A percentile compares a stretch with the other conserved stretches of the same genome.
Evolutionary conservation across 2,329 filamentous ascomycete species (phyloP).

Genomic region (Daldinia eschscholtzii): DNA sequence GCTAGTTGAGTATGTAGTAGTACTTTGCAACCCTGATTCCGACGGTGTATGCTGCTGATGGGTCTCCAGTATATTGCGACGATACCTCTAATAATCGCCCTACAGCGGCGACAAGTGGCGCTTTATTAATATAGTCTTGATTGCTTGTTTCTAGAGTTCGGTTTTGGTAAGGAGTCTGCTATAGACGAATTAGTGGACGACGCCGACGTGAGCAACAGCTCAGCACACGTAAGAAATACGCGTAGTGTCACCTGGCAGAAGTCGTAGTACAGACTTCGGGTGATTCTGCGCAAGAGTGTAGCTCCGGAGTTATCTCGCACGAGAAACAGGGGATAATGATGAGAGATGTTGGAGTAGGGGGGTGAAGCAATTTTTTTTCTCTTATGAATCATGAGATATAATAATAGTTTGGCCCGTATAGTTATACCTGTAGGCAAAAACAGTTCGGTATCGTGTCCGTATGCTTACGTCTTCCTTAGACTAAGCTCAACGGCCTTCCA

Average conservation of each 20-base stretch:
- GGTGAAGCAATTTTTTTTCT: not conserved
- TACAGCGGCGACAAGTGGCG: not conserved
- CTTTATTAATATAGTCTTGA: not conserved
- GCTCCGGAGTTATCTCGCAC: not conserved
- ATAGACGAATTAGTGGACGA: not conserved
- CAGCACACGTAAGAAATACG: not conserved
- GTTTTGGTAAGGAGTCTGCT: not conserved
- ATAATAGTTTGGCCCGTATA: not conserved
- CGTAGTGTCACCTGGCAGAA: constrained; percentile 4
- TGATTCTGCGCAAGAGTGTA: not conserved
- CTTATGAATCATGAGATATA: not conserved
- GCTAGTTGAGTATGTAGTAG: constrained; percentile 3
- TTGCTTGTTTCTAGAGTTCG: not conserved
- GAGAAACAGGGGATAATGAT: not conserved
- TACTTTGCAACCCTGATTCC: not conserved
- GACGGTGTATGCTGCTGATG: not conserved
- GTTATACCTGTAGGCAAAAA: not conserved
- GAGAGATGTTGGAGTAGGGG: no score
- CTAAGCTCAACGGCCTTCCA: not conserved
- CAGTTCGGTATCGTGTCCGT: not conserved
- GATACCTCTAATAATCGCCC: not conserved
- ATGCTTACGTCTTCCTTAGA: not conserved
- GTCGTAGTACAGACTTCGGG: not conserved
- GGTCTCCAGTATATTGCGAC: not conserved
- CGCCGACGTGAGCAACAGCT: not conserved